These are phyloP conservation scores for Cyanidioschyzon merolae DNA, from an alignment of 23 red algal genomes.

Conservation along the genomic window DNA sequence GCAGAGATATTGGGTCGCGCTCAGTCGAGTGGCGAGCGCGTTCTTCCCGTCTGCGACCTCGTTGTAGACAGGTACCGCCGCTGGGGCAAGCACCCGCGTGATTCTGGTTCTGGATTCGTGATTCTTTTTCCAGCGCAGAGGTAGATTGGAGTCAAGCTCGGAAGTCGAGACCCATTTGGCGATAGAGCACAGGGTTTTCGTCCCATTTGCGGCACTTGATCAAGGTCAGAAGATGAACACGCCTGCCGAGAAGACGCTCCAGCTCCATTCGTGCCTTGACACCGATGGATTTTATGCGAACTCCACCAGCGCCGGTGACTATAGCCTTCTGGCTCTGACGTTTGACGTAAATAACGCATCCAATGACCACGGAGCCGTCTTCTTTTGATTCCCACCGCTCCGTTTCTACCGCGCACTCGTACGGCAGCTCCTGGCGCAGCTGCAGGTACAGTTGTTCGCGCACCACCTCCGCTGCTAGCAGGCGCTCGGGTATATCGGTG, in stretches of 20 bases:
- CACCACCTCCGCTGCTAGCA: conserved; percentile 77
- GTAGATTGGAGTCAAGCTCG: neutral
- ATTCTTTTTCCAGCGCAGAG: no score
- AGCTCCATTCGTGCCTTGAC: conserved; percentile 46
- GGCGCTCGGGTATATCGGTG: conserved; percentile 62
- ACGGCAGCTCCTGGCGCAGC: conserved; percentile 73
- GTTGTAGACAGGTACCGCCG: no score
- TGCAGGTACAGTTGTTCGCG: conserved; percentile 64
- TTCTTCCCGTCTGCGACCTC: no score
- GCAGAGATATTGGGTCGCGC: no score
- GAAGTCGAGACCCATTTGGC: conserved; percentile 73
- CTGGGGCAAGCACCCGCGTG: no score
- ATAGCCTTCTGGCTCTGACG: conserved; percentile 78
- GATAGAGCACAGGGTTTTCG: conserved; percentile 45
- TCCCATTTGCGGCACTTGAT: conserved; percentile 81
- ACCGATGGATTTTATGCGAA: conserved; percentile 68
- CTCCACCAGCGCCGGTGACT: conserved; percentile 47
- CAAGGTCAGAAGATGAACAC: conserved; percentile 76
- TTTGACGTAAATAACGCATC: conserved; percentile 51
- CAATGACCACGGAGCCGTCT: conserved; percentile 60
- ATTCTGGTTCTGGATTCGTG: no score
- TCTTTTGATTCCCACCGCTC: conserved; percentile 33
- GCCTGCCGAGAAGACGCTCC: conserved; percentile 30
- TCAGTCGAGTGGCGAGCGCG: no score
- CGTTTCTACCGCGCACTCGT: conserved; percentile 75